Conservation (phyloP, 129 eudicot genomes). For the Flaveria bidentis region DNA sequence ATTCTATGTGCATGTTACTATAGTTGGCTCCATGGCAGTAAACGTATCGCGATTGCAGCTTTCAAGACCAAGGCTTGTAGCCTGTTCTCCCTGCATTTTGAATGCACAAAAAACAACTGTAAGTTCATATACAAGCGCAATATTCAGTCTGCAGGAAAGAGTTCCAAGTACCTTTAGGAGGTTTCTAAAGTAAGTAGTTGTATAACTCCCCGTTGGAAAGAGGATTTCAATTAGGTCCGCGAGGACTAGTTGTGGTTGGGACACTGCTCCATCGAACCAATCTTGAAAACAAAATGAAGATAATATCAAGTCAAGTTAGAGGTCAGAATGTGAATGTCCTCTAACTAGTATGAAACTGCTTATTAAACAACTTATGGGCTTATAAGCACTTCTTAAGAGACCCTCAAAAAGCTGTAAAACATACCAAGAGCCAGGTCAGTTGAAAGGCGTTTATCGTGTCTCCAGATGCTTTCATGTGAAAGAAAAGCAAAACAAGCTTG, state of each 20-base stretch:
- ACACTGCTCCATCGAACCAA: constrained; percentile 91
- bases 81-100: constrained; percentile 65
- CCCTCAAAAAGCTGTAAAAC: constrained; percentile 13
- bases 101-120: not conserved
- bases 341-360: not conserved
- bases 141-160: not conserved
- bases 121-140: constrained; percentile 1
- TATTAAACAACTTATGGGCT: no score
- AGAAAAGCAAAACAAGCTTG: constrained; percentile 78
- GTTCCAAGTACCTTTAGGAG: constrained; percentile 60
- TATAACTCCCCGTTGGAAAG: constrained; percentile 81
- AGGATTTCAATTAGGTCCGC: constrained; percentile 80
- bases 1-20: constrained; percentile 55
- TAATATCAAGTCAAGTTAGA: not conserved
- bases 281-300: constrained; percentile 42
- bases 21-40: constrained; percentile 70
- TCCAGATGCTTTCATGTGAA: constrained; percentile 82
- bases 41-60: constrained; percentile 64
- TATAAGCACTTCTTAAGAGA: no score
- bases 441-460: constrained; percentile 77
- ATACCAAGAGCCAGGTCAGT: constrained; percentile 66
- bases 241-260: constrained; percentile 93
- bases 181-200: constrained; percentile 80
- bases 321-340: not conserved
- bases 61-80: constrained; percentile 52